Percentiles rank a stretch among this genome's conserved stretches.
These are phyloP conservation scores for Coelastrella sp. DNA, from an alignment of 139 green algal species.

Conservation along the genomic window DNA sequence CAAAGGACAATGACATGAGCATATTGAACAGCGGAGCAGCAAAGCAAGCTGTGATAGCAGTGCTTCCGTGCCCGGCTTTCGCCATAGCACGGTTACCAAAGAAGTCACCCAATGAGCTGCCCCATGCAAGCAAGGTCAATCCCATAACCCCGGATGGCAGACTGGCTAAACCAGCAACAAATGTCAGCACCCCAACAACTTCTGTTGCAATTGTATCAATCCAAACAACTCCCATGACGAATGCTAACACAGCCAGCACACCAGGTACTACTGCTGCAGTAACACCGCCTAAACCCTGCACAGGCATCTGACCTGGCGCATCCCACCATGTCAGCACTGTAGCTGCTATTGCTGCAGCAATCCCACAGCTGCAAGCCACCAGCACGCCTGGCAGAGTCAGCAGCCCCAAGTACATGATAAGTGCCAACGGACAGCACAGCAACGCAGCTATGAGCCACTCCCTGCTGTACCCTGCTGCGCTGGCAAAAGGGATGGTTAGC, in stretches of 20 bases:
- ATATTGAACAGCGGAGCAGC: conserved; percentile 95
- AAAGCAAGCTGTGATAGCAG: conserved; percentile 94
- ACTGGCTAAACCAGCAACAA: conserved; percentile 70
- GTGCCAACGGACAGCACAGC: conserved; percentile 60
- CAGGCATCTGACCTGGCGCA: conserved; percentile 41
- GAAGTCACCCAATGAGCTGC: conserved; percentile 90
- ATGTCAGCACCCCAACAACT: conserved; percentile 82
- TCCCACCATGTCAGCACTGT: conserved; percentile 16
- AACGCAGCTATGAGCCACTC: conserved; percentile 74
- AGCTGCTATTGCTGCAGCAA: conserved; percentile 7
- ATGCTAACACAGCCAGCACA: conserved; percentile 59
- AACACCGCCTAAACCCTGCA: conserved; percentile 16
- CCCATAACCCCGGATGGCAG: conserved; percentile 81
- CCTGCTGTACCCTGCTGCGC: conserved; percentile 68
- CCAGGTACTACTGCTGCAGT: conserved; percentile 46
- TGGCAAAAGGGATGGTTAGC: conserved; percentile 64
- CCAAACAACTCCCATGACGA: conserved; percentile 88
- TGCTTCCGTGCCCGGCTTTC: conserved; percentile 69
- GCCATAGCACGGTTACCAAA: conserved; percentile 89
- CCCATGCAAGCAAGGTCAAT: conserved; percentile 92
- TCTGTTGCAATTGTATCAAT: conserved; percentile 76
- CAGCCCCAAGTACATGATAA: conserved; percentile 51
- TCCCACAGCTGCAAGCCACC: conserved; percentile 29
- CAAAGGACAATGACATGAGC: conserved; percentile 78
- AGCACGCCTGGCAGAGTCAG: conserved; percentile 22